Percentiles rank a stretch among this genome's conserved stretches.
phyloP scores from a whole-genome alignment of 495 filamentous ascomycete species.

The Recurvomyces mirabilis region DNA sequence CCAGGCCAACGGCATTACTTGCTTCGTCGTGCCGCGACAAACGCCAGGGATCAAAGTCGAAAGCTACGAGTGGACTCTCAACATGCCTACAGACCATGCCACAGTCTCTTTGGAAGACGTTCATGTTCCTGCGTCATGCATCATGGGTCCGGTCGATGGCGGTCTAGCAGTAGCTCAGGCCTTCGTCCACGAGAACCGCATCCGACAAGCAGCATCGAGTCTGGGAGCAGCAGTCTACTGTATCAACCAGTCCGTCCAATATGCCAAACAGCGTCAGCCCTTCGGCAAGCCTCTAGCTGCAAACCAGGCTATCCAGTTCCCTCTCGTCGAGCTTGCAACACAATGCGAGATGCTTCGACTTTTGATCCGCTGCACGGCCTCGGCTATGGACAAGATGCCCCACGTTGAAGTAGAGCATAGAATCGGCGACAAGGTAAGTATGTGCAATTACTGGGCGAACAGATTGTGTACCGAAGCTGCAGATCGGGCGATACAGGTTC shows the following conservation, averaged over 20 bases:
- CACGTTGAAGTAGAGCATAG: conserved; percentile 41
- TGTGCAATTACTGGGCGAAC: conserved; percentile 58
- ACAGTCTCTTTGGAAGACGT: conserved; percentile 41
- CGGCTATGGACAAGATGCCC: conserved; percentile 46
- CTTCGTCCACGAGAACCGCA: conserved; percentile 52
- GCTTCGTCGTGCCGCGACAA: conserved; percentile 42
- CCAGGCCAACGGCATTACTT: conserved; percentile 42
- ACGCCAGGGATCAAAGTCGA: conserved; percentile 38
- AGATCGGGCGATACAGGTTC: conserved; percentile 49
- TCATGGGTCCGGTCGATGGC: conserved; percentile 38
- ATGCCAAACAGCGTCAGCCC: conserved; percentile 40
- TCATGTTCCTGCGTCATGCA: conserved; percentile 37
- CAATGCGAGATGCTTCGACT: conserved; percentile 49
- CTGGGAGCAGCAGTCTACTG: conserved; percentile 47
- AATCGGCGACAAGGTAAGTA: conserved; percentile 45
- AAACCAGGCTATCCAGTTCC: conserved; percentile 52
- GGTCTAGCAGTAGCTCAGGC: conserved; percentile 48
- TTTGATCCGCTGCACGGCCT: conserved; percentile 48
- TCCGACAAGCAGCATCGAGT: conserved; percentile 48
- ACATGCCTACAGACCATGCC: conserved; percentile 52
- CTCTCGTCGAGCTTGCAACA: conserved; percentile 47
- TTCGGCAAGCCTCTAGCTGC: conserved; percentile 44
- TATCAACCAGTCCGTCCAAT: conserved; percentile 41
- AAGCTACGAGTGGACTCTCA: conserved; percentile 50
- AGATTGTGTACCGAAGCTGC: conserved; percentile 46